Percentiles rank a stretch among this genome's conserved stretches.
phyloP scores from a whole-genome alignment of 768 basidiomycete genomes.

The Mycena chlorophos region DNA sequence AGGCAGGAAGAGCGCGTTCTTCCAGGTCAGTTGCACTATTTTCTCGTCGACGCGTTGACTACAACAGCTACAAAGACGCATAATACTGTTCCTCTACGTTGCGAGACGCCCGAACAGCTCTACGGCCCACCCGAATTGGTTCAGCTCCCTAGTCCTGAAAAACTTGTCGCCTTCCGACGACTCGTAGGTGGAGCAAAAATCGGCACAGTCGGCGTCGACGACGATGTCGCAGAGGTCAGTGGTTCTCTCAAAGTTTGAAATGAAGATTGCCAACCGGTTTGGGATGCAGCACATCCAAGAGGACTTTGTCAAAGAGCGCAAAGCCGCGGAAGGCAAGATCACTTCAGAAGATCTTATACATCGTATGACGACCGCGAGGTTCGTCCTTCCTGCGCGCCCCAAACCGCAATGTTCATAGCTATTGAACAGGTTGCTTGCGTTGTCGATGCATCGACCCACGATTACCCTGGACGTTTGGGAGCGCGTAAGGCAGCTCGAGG shows the following conservation, averaged over 20 bases:
- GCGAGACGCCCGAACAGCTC: conserved; percentile 32
- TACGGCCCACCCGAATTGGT: conserved; percentile 53
- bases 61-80: too few relatives aligned
- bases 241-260: not conserved
- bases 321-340: conserved; percentile 37
- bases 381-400: conserved; percentile 20
- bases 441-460: conserved; percentile 56
- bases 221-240: conserved; percentile 59
- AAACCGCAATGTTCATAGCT: conserved; percentile 2
- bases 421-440: conserved; percentile 54
- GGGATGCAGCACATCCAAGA: conserved; percentile 67
- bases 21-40: conserved; percentile 51
- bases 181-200: conserved; percentile 62
- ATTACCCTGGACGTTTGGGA: conserved; percentile 66
- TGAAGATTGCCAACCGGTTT: not conserved
- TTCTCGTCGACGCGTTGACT: too few relatives aligned
- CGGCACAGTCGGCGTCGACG: conserved; percentile 54
- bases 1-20: conserved; percentile 71
- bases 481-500: conserved; percentile 60
- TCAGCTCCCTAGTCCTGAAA: conserved; percentile 45
- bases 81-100: conserved; percentile 51
- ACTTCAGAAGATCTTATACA: conserved; percentile 64
- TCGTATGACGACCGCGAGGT: conserved; percentile 73
- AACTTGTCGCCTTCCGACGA: conserved; percentile 54
- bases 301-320: conserved; percentile 61